These are phyloP conservation scores for Neurospora pannonica DNA, from an alignment of 495 filamentous ascomycete species.

Conservation along the genomic window DNA sequence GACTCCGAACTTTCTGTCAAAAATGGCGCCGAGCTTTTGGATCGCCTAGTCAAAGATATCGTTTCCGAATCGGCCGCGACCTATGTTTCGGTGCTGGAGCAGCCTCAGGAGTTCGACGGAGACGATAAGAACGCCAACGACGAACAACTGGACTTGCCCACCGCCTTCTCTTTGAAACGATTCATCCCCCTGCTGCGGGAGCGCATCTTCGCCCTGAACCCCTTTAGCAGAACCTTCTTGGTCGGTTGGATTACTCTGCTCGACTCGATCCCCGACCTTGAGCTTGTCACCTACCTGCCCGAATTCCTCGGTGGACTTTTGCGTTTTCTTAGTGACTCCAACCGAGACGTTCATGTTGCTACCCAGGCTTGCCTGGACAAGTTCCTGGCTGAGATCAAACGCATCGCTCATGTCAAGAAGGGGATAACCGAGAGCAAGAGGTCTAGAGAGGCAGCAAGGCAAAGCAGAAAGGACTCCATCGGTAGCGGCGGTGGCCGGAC, in stretches of 20 bases:
- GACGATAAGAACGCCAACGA: conserved; percentile 41
- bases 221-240: conserved; percentile 88
- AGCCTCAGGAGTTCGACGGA: conserved; percentile 36
- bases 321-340: conserved; percentile 84
- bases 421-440: conserved; percentile 82
- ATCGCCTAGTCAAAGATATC: conserved; percentile 95
- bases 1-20: conserved; percentile 96
- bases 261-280: conserved; percentile 94
- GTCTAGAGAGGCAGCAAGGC: conserved; percentile 54
- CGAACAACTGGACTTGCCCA: conserved; percentile 53
- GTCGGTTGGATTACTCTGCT: conserved; percentile 93
- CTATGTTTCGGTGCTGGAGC: conserved; percentile 82
- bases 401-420: conserved; percentile 85
- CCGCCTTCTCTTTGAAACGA: conserved; percentile 80
- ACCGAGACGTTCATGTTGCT: conserved; percentile 84
- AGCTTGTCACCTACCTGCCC: conserved; percentile 86
- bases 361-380: conserved; percentile 86
- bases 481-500: conserved; percentile 46
- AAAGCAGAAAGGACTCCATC: conserved; percentile 54
- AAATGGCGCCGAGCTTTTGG: conserved; percentile 93
- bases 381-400: conserved; percentile 89
- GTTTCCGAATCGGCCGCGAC: conserved; percentile 93
- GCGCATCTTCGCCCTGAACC: conserved; percentile 84
- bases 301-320: conserved; percentile 87
- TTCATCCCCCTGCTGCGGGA: conserved; percentile 94